Conservation (phyloP, 164 flowering plant species). For the Nymphaea colorata region DNA sequence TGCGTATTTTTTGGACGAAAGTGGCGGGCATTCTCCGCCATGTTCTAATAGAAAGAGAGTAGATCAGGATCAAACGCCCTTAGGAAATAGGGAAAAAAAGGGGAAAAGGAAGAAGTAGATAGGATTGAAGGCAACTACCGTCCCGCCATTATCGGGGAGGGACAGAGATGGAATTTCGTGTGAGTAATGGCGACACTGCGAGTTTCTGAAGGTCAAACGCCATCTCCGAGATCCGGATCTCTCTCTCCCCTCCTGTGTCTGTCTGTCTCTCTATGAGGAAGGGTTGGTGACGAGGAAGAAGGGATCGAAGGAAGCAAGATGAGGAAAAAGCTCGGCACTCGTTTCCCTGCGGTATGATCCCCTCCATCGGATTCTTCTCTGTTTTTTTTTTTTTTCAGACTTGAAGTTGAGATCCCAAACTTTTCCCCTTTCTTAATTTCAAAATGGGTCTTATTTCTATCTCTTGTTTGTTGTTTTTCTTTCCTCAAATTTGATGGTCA, state of each 20-base stretch:
- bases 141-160: neutral
- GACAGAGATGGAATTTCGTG: neutral
- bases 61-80: no score
- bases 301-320: neutral
- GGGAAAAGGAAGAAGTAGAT: neutral
- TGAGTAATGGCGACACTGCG: neutral
- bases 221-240: neutral
- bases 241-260: neutral
- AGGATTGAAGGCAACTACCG: neutral
- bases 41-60: no score
- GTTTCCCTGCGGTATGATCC: conserved; percentile 2
- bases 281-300: no score
- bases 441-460: no score
- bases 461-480: neutral
- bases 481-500: neutral
- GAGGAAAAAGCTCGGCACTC: conserved; percentile 5
- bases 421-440: no score
- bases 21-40: no score
- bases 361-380: neutral
- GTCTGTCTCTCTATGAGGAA: neutral
- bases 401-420: no score
- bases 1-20: no score
- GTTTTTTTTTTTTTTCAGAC: no score
- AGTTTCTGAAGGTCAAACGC: neutral
- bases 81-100: neutral